Base-by-base conservation (phyloP, 2,329 filamentous ascomycete species). In the Colletotrichum nymphaeae region DNA sequence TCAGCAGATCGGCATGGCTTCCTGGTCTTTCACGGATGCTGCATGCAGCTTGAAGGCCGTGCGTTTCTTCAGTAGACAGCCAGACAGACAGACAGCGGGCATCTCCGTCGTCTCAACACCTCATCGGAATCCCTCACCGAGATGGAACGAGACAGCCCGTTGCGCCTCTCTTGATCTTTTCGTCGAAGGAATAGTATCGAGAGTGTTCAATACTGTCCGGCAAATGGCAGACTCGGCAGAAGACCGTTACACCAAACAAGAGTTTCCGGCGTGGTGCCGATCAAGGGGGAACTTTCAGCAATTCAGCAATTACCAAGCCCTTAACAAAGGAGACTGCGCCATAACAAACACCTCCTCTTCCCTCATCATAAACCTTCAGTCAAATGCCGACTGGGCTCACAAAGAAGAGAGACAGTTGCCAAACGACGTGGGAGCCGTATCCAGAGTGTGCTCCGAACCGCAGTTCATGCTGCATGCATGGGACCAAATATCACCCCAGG, bases 391-490 rank as follows among this genome's bases (percentile, higher is more conserved):
- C 6, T 19, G 32, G 6, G 9, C 28, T 32, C 4, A 19, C 26
- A 5, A 22, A 49, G 19, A 26, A 49, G 42, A 49, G 26, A n/a
- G 42, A 32, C 6, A 30, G 42, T 16, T 24, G 24, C 56, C 55
- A 68, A 68, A 55, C 63, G 26, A n/a, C 28, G 30, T 14, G 53
- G 46, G 22, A 69, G 24, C 56, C 56, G 46, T 32, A 55, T 46
- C 12, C 46, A 49, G 32, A 58, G 22, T 60, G 14, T 46, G 30
- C 42, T 4, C 56, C 68, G 63, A 56, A 62, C 32, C 52, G 56
- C 57, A 58, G 57, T 35, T 49, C 56, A 56, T 62, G 24, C 56
- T 52, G 68, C 37, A 67, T 52, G 68, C 37, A 67, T 70, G 55
- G 55, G 42, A 53, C 55, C 5, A 60, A n/a, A 24, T 52, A 49